A percentile compares a stretch with the other conserved stretches of the same genome.
Evolutionary conservation across 2,329 filamentous ascomycete species (phyloP).

Genomic region (Coniochaeta hoffmannii): DNA sequence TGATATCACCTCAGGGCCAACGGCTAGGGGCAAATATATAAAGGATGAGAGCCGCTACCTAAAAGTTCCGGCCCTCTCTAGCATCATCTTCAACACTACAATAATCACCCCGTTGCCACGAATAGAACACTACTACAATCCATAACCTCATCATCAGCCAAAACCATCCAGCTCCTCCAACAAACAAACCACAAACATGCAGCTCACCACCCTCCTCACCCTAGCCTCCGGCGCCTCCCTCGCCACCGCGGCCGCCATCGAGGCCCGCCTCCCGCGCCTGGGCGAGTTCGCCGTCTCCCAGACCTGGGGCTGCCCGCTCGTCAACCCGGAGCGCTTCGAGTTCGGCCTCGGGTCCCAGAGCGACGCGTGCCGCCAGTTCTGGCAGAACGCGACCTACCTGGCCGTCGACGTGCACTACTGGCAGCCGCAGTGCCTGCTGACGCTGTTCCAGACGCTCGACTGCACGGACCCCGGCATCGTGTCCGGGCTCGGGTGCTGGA

Average conservation of each 20-base stretch:
- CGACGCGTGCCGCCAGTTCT: slow-evolving; percentile 6
- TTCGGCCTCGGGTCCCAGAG: slow-evolving; percentile 1
- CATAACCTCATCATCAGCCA: not conserved
- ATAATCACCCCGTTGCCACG: too few species aligned
- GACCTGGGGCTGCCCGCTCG: slow-evolving; percentile 2
- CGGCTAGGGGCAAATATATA: not conserved
- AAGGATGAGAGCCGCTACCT: not conserved
- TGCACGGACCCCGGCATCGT: slow-evolving; percentile 7
- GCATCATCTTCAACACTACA: not conserved
- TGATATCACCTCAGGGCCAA: not conserved
- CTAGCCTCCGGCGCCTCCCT: not conserved
- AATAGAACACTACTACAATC: not conserved
- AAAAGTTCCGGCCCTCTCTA: too few species aligned
- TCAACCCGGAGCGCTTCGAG: not conserved
- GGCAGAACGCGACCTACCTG: slow-evolving; percentile 4
- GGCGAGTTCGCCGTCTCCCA: slow-evolving; percentile 4
- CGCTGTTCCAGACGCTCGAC: slow-evolving; percentile 6
- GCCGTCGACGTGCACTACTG: slow-evolving; percentile 5
- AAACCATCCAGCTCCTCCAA: not conserved
- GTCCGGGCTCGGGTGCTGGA: slow-evolving; percentile 6
- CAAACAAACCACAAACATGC: too few species aligned
- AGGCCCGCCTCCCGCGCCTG: slow-evolving; percentile 3
- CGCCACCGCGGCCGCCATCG: slow-evolving; percentile 1
- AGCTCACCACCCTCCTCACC: not conserved
- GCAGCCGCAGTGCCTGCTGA: slow-evolving; percentile 7